phyloP scores from a whole-genome alignment of 164 flowering plant species.

The Magnolia kwangsiensis region DNA sequence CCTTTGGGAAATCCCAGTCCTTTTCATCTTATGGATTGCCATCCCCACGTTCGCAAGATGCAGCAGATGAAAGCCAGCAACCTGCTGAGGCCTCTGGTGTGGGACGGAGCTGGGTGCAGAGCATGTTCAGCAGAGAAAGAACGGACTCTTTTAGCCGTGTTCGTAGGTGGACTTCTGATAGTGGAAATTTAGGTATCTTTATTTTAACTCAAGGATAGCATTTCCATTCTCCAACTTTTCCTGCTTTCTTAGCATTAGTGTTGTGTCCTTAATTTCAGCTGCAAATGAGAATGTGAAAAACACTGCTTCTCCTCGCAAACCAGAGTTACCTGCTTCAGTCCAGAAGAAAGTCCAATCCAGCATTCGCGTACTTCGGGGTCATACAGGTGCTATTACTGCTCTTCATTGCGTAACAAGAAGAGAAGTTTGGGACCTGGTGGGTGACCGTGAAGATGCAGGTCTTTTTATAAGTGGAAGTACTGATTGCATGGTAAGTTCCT shows the following conservation, averaged over 20 bases:
- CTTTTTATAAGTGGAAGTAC: slow-evolving; percentile 97
- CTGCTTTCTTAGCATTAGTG: background rate
- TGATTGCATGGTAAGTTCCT: slow-evolving; percentile 68
- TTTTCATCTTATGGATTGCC: slow-evolving; percentile 56
- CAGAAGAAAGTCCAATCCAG: slow-evolving; percentile 74
- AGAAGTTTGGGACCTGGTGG: slow-evolving; percentile 98
- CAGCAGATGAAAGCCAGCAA: slow-evolving; percentile 55
- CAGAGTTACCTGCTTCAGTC: slow-evolving; percentile 50
- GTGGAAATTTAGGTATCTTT: slow-evolving; percentile 42
- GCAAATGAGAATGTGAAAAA: slow-evolving; percentile 52
- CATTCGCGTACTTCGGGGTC: slow-evolving; percentile 81
- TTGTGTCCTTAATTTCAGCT: slow-evolving; percentile 28
- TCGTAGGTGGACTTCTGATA: slow-evolving; percentile 76
- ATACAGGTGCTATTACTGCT: slow-evolving; percentile 87
- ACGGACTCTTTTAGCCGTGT: slow-evolving; percentile 68
- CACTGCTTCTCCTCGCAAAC: slow-evolving; percentile 44
- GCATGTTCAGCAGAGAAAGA: slow-evolving; percentile 97
- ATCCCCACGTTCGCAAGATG: slow-evolving; percentile 77
- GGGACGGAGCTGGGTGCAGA: slow-evolving; percentile 98
- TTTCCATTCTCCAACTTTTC: background rate
- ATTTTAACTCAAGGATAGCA: background rate
- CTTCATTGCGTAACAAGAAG: slow-evolving; percentile 94
- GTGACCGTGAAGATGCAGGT: slow-evolving; percentile 99
- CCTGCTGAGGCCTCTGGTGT: slow-evolving; percentile 91
- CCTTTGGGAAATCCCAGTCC: slow-evolving; percentile 61